A percentile compares a stretch with the other conserved stretches of the same genome.
Evolutionary conservation across 2,329 filamentous ascomycete species (phyloP).

Genomic region (Diaporthe sp.): DNA sequence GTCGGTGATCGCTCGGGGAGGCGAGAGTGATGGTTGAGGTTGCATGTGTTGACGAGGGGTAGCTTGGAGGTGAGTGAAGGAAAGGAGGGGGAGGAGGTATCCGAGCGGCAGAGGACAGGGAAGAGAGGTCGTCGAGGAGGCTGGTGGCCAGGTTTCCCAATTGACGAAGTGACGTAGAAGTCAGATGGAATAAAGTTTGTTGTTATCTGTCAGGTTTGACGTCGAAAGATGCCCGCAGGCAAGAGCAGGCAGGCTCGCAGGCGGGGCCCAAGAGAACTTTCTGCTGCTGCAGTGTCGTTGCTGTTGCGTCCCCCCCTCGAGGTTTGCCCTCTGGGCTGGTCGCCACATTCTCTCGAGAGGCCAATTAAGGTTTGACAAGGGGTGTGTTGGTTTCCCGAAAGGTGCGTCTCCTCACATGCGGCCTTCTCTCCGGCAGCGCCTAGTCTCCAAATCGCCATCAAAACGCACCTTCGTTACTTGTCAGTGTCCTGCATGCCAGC

Average conservation of each 20-base stretch:
- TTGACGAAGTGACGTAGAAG: conserved; percentile 35
- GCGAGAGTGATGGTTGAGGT: not conserved
- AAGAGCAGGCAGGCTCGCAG: conserved; percentile 21
- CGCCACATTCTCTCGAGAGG: conserved; percentile 23
- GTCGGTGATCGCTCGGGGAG: conserved; percentile 31
- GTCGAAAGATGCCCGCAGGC: conserved; percentile 17
- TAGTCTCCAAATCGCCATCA: conserved; percentile 15
- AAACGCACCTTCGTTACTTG: conserved; percentile 20
- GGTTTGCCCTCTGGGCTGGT: conserved; percentile 5
- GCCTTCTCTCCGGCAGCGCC: conserved; percentile 21
- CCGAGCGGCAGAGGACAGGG: conserved; percentile 31
- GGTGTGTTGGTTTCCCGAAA: conserved; percentile 22
- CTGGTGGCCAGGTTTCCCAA: conserved; percentile 2
- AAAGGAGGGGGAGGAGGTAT: conserved; percentile 17
- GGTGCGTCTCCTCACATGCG: conserved; percentile 21
- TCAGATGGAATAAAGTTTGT: conserved; percentile 35
- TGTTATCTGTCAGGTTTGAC: conserved; percentile 30
- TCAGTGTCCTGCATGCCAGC: conserved; percentile 31
- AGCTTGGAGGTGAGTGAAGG: conserved; percentile 19
- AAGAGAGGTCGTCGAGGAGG: conserved; percentile 30
- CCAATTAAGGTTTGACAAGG: conserved; percentile 36
- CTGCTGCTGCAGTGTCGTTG: conserved; percentile 10
- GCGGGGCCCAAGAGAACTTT: conserved; percentile 11
- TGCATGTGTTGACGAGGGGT: conserved; percentile 17
- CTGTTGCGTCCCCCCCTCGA: conserved; percentile 4